Conservation (phyloP, 345 rosid genomes). For the Cardiospermum halicacabum region DNA sequence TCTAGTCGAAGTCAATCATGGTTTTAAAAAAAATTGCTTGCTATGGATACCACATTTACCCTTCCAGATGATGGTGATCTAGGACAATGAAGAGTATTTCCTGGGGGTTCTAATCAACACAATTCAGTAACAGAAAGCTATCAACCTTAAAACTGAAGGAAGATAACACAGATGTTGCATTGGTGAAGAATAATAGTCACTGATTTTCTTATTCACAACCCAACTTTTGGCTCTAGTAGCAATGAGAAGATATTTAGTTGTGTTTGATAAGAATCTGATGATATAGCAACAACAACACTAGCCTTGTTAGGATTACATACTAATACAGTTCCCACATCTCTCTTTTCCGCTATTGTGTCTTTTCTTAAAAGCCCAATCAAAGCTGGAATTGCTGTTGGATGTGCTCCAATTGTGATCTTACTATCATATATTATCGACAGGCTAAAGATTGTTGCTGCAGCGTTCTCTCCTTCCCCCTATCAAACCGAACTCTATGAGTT, state of each 20-base stretch:
- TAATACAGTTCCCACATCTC: conserved; percentile 58
- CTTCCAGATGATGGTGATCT: conserved; percentile 24
- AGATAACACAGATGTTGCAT: conserved; percentile 28
- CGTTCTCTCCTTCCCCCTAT: conserved; percentile 69
- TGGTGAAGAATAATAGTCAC: conserved; percentile 21
- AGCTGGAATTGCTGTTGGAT: conserved; percentile 43
- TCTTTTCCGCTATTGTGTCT: conserved; percentile 49
- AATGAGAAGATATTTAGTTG: conserved; percentile 25
- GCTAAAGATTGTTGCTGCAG: conserved; percentile 67
- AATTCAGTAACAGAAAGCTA: conserved; percentile 16
- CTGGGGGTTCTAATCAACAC: conserved; percentile 22
- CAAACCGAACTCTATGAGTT: too few relatives aligned
- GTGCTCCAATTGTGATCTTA: conserved; percentile 47
- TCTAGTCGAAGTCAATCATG: conserved; percentile 20
- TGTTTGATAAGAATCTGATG: conserved; percentile 30
- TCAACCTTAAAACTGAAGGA: conserved; percentile 33
- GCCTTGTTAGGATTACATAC: conserved; percentile 44
- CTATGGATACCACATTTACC: conserved; percentile 23
- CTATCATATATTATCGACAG: conserved; percentile 48
- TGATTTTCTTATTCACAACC: conserved; percentile 30
- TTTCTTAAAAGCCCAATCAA: conserved; percentile 46
- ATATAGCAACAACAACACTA: conserved; percentile 18
- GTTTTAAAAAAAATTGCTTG: conserved; percentile 22
- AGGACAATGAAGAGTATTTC: conserved; percentile 21
- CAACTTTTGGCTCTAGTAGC: conserved; percentile 27